phyloP scores from a whole-genome alignment of 2,329 filamentous ascomycete genomes.

The Paraphaeosphaeria minitans region DNA sequence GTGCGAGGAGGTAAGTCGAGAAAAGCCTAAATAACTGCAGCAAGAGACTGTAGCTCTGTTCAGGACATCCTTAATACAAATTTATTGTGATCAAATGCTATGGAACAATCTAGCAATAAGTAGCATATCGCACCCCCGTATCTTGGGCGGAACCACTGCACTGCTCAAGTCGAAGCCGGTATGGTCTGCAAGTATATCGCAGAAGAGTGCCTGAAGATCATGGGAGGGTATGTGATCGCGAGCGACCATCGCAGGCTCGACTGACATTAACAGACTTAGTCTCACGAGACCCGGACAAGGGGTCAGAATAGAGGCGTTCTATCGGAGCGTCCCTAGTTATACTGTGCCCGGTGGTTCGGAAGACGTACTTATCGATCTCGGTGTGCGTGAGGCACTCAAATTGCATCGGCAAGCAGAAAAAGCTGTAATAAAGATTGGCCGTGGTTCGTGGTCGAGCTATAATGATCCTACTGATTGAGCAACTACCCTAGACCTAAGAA shows the following conservation, averaged over 20 bases:
- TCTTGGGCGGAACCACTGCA: conserved; percentile 72
- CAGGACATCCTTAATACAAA: no score
- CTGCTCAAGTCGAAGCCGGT: conserved; percentile 73
- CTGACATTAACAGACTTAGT: not conserved
- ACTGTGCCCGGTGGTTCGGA: conserved; percentile 71
- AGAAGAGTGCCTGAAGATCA: not conserved
- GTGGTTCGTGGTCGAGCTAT: not conserved
- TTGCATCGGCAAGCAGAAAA: conserved; percentile 50
- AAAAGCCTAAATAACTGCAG: no score
- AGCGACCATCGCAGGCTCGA: not conserved
- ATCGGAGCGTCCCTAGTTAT: conserved; percentile 66
- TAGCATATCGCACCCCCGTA: conserved; percentile 51
- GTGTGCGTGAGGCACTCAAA: conserved; percentile 73
- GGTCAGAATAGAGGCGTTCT: conserved; percentile 51
- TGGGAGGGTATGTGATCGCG: not conserved
- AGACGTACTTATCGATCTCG: conserved; percentile 74
- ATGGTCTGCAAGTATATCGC: conserved; percentile 59
- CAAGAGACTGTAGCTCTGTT: no score
- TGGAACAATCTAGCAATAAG: not conserved
- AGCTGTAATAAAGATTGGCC: conserved; percentile 30
- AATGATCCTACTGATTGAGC: not conserved
- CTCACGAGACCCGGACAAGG: not conserved
- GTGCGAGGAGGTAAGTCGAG: conserved; percentile 35
- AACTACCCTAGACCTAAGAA: no score
- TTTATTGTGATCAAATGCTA: no score